Evolutionary conservation across 177 flowering plant species (phyloP), one percentile per base, ranked within the genome.

Genomic region (Vitis hybrid): DNA sequence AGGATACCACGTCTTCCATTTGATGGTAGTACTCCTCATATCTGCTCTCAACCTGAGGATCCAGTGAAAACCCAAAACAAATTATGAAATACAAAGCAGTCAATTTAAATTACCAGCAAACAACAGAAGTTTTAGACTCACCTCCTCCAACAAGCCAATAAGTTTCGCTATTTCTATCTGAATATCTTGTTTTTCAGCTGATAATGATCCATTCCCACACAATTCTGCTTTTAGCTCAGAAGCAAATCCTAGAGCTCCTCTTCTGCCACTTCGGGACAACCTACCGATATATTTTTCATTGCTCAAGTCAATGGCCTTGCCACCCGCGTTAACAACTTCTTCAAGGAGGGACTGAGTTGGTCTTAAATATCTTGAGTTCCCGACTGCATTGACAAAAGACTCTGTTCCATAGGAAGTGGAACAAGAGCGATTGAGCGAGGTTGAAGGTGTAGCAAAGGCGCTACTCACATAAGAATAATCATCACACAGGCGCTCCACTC

Each of bases 21-120:
- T 82, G 89, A 58, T 83, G 79, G 66, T 70, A 83, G 79, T 94
- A 94, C 59, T 83, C 83, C 75, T 89, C 91, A 51, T 86, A 91
- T 78, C 93, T 84, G 68, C 66, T 78, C 56, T 94, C 96, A 55
- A 92, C 92, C 98, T 94, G 81, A 60, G 81, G 68, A 54, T 49
- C 8, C n/a, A 65, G 15, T 60, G 63, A 60, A 51, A 61, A 13
- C 56, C 59, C 13, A 7, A 60, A 56, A 50, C 55, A 54, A 65
- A 26, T 11, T 12, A 30, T 14, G 14, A 10, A 52, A 52, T 49
- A 51, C 48, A 63, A 50, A 51, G 6, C 23, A 23, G 8, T 4
- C 19, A 26, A 8, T 7, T 26, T 2, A 59, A 61, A 32, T 19
- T 30, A 30, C 12, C 8, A 14, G 23, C 18, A 62, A 60, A 48